These are phyloP conservation scores for Pythium chondricola DNA, from an alignment of 352 stramenopile species.

Conservation along the genomic window DNA sequence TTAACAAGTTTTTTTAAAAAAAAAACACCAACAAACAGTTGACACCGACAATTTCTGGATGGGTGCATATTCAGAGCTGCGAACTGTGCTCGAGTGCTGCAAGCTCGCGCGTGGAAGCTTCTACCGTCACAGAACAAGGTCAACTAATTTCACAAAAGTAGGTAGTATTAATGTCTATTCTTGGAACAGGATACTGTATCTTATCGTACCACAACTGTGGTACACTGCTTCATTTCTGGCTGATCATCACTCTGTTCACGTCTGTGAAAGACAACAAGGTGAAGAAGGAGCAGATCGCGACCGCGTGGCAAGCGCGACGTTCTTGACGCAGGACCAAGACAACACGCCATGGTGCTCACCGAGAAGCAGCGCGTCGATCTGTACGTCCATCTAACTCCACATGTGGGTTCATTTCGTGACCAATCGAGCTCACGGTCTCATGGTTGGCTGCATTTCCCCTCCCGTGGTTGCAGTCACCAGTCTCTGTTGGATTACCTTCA, in stretches of 20 bases:
- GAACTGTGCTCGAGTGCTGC: too few species aligned
- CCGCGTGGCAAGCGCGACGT: not conserved
- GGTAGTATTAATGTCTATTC: too few species aligned
- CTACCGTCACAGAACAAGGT: conserved; percentile 13
- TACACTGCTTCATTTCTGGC: conserved; percentile 6
- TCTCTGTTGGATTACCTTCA: conserved; percentile 95
- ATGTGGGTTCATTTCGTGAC: not conserved
- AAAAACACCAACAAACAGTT: too few species aligned
- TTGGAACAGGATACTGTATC: conserved; percentile 10
- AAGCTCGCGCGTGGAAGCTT: too few species aligned
- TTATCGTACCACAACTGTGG: conserved; percentile 5
- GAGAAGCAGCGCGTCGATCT: conserved; percentile 94
- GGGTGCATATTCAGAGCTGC: too few species aligned
- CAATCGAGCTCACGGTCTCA: not conserved
- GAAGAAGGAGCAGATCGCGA: not conserved
- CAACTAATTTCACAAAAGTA: too few species aligned
- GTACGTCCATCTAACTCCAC: conserved; percentile 32
- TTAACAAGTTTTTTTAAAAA: too few species aligned
- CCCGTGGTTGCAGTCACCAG: conserved; percentile 80
- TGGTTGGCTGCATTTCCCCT: not conserved
- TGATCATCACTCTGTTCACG: conserved; percentile 15
- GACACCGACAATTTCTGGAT: too few species aligned
- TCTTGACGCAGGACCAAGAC: not conserved
- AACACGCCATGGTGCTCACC: conserved; percentile 89
- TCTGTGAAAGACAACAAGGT: not conserved